Evolutionary conservation across 305 asterid species (phyloP).

Genomic region (Fraxinus velutina): DNA sequence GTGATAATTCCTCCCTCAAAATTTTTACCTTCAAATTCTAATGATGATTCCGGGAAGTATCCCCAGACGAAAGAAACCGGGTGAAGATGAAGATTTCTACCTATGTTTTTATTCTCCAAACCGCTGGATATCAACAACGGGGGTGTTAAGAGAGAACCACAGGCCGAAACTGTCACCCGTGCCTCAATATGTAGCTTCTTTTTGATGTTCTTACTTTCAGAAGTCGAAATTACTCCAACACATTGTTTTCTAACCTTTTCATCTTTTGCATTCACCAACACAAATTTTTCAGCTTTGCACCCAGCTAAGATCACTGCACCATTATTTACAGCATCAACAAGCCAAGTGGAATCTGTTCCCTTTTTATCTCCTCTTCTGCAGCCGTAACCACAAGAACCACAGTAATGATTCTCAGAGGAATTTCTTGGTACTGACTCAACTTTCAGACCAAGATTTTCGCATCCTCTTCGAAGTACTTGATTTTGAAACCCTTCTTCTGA

Average conservation of each 20-base stretch:
- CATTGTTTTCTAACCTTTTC: conserved; percentile 43
- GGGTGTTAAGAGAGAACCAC: conserved; percentile 75
- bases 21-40: conserved; percentile 50
- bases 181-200: conserved; percentile 61
- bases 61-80: conserved; percentile 79
- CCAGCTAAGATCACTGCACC: conserved; percentile 73
- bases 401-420: conserved; percentile 62
- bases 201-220: conserved; percentile 28
- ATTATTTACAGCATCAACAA: conserved; percentile 70
- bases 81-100: conserved; percentile 78
- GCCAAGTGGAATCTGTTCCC: conserved; percentile 77
- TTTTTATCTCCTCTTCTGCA: conserved; percentile 81
- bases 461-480: conserved; percentile 59
- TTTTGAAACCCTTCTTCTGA: conserved; percentile 64
- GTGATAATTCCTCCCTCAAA: conserved; percentile 83
- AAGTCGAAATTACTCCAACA: conserved; percentile 57
- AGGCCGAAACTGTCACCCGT: conserved; percentile 52
- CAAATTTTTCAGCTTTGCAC: conserved; percentile 56
- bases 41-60: conserved; percentile 59
- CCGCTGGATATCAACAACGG: conserved; percentile 70
- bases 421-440: conserved; percentile 61
- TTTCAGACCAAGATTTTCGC: conserved; percentile 61
- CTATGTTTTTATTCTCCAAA: conserved; percentile 63
- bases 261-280: conserved; percentile 30
- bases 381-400: conserved; percentile 86